A percentile compares a stretch with the other conserved stretches of the same genome.
phyloP scores from a whole-genome alignment of 495 filamentous ascomycete species.

The Chaetomidium leptoderma region DNA sequence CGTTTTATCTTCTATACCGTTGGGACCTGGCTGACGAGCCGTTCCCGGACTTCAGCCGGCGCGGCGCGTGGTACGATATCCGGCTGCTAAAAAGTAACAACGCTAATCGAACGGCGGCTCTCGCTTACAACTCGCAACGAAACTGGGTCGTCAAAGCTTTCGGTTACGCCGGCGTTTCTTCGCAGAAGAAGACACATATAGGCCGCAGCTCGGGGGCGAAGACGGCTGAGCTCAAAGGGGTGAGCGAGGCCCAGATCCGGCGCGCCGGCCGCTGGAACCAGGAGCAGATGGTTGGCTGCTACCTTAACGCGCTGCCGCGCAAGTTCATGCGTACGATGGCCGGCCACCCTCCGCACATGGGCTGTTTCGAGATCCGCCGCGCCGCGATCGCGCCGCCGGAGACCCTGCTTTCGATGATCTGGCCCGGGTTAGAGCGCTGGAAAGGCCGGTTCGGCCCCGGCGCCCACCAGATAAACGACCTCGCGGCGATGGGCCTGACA shows the following conservation, averaged over 20 bases:
- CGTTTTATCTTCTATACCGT: background rate
- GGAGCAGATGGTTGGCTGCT: background rate
- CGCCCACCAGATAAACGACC: background rate
- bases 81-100: background rate
- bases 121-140: background rate
- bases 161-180: background rate
- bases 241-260: background rate
- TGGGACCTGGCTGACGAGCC: background rate
- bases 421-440: background rate
- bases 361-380: background rate
- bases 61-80: background rate
- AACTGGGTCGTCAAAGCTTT: background rate
- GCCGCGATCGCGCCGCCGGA: background rate
- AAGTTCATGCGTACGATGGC: background rate
- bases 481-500: background rate
- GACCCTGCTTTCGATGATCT: background rate
- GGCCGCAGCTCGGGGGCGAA: background rate
- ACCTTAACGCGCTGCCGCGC: background rate
- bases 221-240: background rate
- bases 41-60: background rate
- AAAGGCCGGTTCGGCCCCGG: background rate
- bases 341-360: background rate
- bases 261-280: background rate
- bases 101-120: background rate
- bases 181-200: background rate